Evolutionary conservation across 345 rosid species (phyloP), one percentile per base, ranked within the genome.

Genomic region (Gossypium sturtianum): DNA sequence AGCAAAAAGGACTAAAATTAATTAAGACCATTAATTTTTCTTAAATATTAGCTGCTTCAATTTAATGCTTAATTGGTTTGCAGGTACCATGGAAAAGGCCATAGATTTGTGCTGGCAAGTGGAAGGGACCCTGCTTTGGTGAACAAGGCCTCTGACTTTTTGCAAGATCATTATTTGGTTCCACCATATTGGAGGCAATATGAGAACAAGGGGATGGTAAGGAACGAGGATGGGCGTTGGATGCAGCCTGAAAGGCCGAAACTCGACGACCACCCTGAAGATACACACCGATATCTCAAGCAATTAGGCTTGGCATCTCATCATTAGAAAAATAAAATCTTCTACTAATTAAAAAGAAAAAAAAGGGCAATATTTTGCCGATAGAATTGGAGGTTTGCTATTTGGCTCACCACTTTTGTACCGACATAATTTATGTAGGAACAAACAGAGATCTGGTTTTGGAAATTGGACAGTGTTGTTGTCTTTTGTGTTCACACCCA

Each of bases 171-270:
- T 66, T 84, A 85, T 76, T 75, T 85, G 87, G 92, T 93, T 60
- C 95, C 95, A 47, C 98, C 97, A 9, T 81, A 48, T 56, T 91
- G 98, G 98, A 79, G 92, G 80, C 98, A 93, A 79, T 87, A 84
- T 12, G 87, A 84, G 45, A 93, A 93, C 80, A 93, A 93, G 75
- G 97, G 98, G 52, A 83, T 91, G 87, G 70, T 90, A 1, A 79
- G 89, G 78, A 82, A 82, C 71, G 56, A 79, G 13, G 93, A 90
- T 2, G 98, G 93, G 5, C 93, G 93, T 41, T 90, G 96, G 98
- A 73, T 87, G 72, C 95, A 87, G 78, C 87, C 89, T 8, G 98
- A 91, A 44, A 82, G 97, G 5, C 89, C 89, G 0, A 84, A 82
- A n/a, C 82, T 88, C 23, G 90, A 89, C 23, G 98, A 89, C 75